Evolutionary conservation across 169 alveolate genomes (phyloP), one percentile per base, ranked within the genome.

Genomic region (Plasmodium gaboni): DNA sequence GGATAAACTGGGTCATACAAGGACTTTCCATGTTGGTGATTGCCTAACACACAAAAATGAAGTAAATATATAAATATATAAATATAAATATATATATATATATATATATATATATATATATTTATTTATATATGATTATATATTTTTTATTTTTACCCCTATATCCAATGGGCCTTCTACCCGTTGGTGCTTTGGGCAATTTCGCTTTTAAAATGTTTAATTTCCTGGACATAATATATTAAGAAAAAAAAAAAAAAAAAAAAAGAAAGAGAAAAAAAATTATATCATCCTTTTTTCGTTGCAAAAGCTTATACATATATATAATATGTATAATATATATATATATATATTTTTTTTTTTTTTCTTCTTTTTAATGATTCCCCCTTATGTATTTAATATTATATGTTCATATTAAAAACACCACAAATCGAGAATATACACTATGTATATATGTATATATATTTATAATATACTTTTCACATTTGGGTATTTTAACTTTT

Each of bases 1-100:
- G 95, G 96, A 67, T 94, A 96, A 26, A 96, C 98, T 12, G 96
- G 96, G 86, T 96, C 98, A 44, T 96, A 93, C 9, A 96, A 91
- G 10, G 93, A 92, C 76, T 94, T 96, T 48, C 93, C 93, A 74
- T 96, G 98, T 69, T 92, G 92, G 74, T 95, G 97, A 67, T 95
- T 95, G 38, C 98, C 98, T 96, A 69, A 70, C 73, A 26, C 32
- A 4, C 50, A 51, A n/a, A 7, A 28, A 5, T 44, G 10, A 26
- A 65, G 7, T 19, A 8, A 8, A 22, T 17, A 2, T 26, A 46
- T 1, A 59, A 60, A 57, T 22, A 44, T 12, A 28, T 28, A 63
- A 22, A 17, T n/a, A 48, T 13, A n/a, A 2, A n/a, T 0, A n/a
- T 8, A 3, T 59, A 44, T 9, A 17, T 28, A 19, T 32, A 53